phyloP scores from a whole-genome alignment of 768 basidiomycete genomes.

The Mycena amicta region DNA sequence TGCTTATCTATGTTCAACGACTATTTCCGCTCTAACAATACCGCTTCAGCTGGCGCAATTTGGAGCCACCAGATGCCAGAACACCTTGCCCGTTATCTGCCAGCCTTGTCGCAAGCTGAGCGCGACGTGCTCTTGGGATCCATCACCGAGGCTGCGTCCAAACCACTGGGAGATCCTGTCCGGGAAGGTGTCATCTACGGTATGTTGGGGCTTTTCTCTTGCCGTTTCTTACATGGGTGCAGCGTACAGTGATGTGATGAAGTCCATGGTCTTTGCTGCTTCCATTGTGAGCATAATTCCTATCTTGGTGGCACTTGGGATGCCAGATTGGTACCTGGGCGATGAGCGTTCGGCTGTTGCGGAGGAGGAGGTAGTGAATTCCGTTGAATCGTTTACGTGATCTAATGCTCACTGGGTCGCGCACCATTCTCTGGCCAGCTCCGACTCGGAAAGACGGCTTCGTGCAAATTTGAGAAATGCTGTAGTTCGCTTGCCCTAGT shows the following conservation, averaged over 20 bases:
- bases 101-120: conserved; percentile 45
- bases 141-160: conserved; percentile 51
- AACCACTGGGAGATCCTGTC: conserved; percentile 55
- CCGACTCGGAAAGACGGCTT: too few species aligned
- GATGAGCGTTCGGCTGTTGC: conserved; percentile 63
- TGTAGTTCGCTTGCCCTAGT: too few species aligned
- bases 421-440: too few species aligned
- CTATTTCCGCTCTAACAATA: background rate
- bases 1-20: conserved; percentile 25
- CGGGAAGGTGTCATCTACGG: conserved; percentile 65
- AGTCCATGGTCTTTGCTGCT: conserved; percentile 55
- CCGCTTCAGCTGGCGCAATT: conserved; percentile 55
- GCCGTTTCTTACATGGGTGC: background rate
- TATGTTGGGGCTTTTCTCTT: conserved; percentile 15
- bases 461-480: too few species aligned
- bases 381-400: background rate
- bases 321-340: conserved; percentile 69
- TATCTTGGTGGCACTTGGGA: conserved; percentile 56
- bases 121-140: conserved; percentile 55
- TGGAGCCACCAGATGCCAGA: conserved; percentile 70
- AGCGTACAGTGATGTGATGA: conserved; percentile 63
- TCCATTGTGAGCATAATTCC: conserved; percentile 59
- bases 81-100: conserved; percentile 57
- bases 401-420: conserved; percentile 23
- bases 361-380: background rate